Base-by-base conservation (phyloP, 2,329 filamentous ascomycete genomes). In the Trichophyton schoenleinii region DNA sequence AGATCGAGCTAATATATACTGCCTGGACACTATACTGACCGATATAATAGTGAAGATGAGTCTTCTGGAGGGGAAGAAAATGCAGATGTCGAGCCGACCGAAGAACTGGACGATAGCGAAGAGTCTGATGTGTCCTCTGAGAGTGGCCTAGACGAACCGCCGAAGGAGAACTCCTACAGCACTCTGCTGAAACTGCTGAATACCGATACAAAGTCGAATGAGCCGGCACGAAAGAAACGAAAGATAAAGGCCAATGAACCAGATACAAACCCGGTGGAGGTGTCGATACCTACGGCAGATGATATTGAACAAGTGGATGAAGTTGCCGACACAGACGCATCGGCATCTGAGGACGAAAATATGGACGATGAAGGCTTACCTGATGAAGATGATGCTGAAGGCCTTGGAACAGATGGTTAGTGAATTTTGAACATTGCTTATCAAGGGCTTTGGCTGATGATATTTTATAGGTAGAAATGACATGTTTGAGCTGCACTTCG, bases 401-500 rank as follows among this genome's bases (percentile, higher is more conserved):
- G 18, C 44, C n/a, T 63, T 62, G 46, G 6, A 15, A 28, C 20
- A 49, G 25, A 31, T n/a, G 57, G 36, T 48, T 58, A 34, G 58
- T 44, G 25, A 4, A 9, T 38, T 28, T 22, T 25, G 36, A 15
- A 25, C 8, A 3, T 22, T 25, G 3, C 11, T 42, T 38, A n/a
- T 3, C n/a, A n/a, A n/a, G 41, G 4, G 41, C 41, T 44, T n/a
- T 44, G 7, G 42, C 36, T 55, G 18, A 61, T 52, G 18, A 18
- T n/a, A n/a, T 20, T 18, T 4, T 36, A 28, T 49, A 64, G 62
- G 18, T 8, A 60, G 41, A n/a, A 31, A 31, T 11, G 88, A 95
- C 71, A 87, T 89, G 0, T 96, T 95, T 69, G 87, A 94, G 65
- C 75, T 78, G 6, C 92, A 96, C 73, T 95, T 95, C 70, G 83